Evolutionary conservation across 495 filamentous ascomycete genomes (phyloP).

Genomic region (Sordaria brevicollis): DNA sequence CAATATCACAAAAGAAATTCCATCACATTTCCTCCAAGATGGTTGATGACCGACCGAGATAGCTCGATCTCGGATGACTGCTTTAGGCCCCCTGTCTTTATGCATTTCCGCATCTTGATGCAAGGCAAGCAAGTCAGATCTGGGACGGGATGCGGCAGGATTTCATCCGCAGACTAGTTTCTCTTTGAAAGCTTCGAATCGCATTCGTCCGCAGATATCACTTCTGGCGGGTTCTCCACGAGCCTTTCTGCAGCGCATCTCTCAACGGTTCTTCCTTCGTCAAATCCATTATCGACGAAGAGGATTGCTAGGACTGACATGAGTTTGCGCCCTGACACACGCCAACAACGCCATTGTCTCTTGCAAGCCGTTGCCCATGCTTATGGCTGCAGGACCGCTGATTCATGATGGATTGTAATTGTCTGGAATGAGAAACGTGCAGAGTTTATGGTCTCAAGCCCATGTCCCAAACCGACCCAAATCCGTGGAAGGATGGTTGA

Average conservation of each 20-base stretch:
- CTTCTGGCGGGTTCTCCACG: not conserved
- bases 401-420: slow-evolving; percentile 7
- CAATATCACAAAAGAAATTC: not conserved
- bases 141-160: not conserved
- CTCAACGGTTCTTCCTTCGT: not conserved
- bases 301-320: not conserved
- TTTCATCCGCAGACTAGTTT: not conserved
- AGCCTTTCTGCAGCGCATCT: not conserved
- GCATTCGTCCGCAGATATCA: not conserved
- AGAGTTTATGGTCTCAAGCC: not conserved
- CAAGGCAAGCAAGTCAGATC: not conserved
- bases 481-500: not conserved
- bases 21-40: not conserved
- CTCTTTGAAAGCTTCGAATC: not conserved
- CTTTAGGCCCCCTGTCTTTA: not conserved
- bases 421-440: slow-evolving; percentile 1
- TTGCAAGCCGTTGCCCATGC: not conserved
- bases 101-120: not conserved
- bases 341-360: not conserved
- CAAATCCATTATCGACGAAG: not conserved
- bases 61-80: not conserved
- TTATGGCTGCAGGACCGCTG: not conserved
- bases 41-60: not conserved
- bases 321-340: not conserved
- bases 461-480: not conserved